A percentile compares a stretch with the other conserved stretches of the same genome.
These are phyloP conservation scores for Aphanocladium album DNA, from an alignment of 2,329 filamentous ascomycete genomes.

Conservation along the genomic window DNA sequence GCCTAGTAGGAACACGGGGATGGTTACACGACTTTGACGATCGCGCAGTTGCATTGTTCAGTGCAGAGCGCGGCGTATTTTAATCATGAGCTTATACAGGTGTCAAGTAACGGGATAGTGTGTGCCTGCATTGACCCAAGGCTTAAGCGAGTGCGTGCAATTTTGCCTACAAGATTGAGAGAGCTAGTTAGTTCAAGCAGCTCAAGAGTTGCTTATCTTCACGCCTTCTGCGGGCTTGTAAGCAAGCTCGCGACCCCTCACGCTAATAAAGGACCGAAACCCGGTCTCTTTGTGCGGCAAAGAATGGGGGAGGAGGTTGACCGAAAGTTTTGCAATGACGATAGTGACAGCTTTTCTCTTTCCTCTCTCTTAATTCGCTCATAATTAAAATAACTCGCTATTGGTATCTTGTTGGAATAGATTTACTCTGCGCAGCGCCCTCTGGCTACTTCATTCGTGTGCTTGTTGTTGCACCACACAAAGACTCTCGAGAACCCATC, in stretches of 20 bases:
- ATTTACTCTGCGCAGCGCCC: not conserved
- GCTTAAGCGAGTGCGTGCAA: no score
- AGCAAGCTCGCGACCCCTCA: not conserved
- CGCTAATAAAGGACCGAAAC: not conserved
- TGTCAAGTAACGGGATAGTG: no score
- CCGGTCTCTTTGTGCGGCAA: not conserved
- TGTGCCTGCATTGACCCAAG: no score
- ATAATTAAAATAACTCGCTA: not conserved
- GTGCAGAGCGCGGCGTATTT: not conserved
- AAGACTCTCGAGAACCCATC: not conserved
- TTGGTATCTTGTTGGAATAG: not conserved
- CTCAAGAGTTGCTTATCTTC: not conserved
- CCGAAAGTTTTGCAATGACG: no score
- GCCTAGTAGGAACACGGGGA: not conserved
- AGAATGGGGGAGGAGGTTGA: no score
- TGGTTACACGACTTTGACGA: not conserved
- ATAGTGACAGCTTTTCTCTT: no score
- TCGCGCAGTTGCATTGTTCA: not conserved
- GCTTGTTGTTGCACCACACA: slow-evolving; percentile 10
- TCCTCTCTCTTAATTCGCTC: no score
- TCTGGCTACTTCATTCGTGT: not conserved
- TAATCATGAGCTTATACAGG: not conserved
- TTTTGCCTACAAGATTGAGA: no score
- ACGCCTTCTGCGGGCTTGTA: not conserved
- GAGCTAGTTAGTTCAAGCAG: not conserved